phyloP scores from a whole-genome alignment of 768 basidiomycete species.

The Floccularia luteovirens region DNA sequence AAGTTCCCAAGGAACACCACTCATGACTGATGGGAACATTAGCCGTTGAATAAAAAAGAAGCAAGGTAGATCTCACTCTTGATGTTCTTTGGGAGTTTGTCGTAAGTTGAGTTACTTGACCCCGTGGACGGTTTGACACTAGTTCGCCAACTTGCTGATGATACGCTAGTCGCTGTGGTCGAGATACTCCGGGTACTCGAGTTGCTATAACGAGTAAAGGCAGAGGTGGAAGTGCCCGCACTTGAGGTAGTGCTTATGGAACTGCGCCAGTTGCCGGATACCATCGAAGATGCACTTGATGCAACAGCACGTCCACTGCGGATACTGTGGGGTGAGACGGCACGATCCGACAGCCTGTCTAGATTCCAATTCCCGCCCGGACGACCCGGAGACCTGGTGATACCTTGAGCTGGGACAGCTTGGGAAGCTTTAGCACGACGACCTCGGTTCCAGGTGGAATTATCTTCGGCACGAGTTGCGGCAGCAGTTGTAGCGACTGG shows the following conservation, averaged over 20 bases:
- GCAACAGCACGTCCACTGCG: conserved; percentile 44
- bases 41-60: conserved; percentile 5
- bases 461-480: conserved; percentile 25
- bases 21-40: conserved; percentile 45
- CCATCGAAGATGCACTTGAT: conserved; percentile 55
- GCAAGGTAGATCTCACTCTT: conserved; percentile 53
- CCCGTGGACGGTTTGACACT: conserved; percentile 27
- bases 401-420: conserved; percentile 12
- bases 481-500: conserved; percentile 17
- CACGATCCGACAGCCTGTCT: conserved; percentile 31
- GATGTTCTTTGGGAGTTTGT: conserved; percentile 58
- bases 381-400: conserved; percentile 18
- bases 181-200: conserved; percentile 66
- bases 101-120: conserved; percentile 19
- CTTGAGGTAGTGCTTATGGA: conserved; percentile 66
- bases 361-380: conserved; percentile 16
- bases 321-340: conserved; percentile 51
- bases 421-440: conserved; percentile 28
- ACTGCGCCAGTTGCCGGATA: conserved; percentile 72
- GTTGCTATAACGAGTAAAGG: conserved; percentile 78
- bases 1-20: conserved; percentile 72
- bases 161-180: conserved; percentile 76
- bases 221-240: conserved; percentile 59
- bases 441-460: conserved; percentile 40
- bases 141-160: conserved; percentile 66